Evolutionary conservation across 2,329 filamentous ascomycete genomes (phyloP).

Genomic region (Colletotrichum filicis): DNA sequence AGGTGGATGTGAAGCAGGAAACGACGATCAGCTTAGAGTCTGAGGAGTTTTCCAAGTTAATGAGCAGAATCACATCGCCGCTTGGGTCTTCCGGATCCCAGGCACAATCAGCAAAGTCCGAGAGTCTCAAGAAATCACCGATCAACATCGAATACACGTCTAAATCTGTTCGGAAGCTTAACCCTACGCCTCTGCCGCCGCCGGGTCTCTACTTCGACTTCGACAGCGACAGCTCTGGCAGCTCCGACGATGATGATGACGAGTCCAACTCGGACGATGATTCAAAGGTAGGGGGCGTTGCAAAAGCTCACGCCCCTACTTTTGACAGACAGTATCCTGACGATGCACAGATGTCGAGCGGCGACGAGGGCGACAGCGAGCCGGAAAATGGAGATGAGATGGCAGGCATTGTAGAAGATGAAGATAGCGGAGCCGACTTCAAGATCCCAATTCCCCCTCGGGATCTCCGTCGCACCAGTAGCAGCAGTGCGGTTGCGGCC

Average conservation of each 20-base stretch:
- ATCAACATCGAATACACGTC: conserved; percentile 60
- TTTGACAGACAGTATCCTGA: conserved; percentile 54
- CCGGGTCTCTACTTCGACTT: conserved; percentile 64
- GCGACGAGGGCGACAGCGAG: conserved; percentile 46
- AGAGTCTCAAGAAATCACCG: neutral
- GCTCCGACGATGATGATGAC: conserved; percentile 42
- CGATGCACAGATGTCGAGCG: conserved; percentile 52
- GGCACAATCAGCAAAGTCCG: conserved; percentile 7
- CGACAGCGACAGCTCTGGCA: conserved; percentile 50
- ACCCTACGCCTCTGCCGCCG: conserved; percentile 61
- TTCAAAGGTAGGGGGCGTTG: conserved; percentile 40
- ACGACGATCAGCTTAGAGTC: conserved; percentile 4
- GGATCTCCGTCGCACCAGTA: conserved; percentile 35
- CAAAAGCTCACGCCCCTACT: conserved; percentile 47
- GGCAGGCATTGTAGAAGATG: neutral
- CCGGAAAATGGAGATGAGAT: conserved; percentile 35
- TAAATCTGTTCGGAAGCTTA: conserved; percentile 53
- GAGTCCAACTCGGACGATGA: conserved; percentile 41
- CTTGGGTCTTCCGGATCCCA: conserved; percentile 50
- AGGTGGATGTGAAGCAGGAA: conserved; percentile 35
- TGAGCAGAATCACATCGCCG: conserved; percentile 53
- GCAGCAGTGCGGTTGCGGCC: conserved; percentile 46
- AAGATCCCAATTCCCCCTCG: conserved; percentile 37
- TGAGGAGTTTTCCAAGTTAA: conserved; percentile 52
- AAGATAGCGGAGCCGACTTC: conserved; percentile 19